A percentile compares a stretch with the other conserved stretches of the same genome.
Evolutionary conservation across 805 yeast species (phyloP).

Genomic region (Saccharomyces mikatae): DNA sequence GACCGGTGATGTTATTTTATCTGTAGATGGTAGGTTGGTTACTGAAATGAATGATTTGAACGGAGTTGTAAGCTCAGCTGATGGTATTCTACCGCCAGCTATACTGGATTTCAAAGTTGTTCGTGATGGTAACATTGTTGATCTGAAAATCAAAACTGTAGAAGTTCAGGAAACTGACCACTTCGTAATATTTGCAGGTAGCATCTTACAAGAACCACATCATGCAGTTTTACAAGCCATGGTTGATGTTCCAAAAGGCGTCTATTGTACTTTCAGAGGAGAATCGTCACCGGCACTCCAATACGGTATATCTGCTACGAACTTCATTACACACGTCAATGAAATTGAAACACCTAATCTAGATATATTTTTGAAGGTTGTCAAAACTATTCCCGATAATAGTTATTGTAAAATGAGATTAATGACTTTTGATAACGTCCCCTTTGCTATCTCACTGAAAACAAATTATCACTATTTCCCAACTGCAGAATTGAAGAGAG

Average conservation of each 20-base stretch:
- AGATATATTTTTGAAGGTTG: constrained; percentile 56
- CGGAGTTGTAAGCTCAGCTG: constrained; percentile 31
- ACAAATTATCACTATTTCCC: constrained; percentile 87
- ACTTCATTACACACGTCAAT: constrained; percentile 84
- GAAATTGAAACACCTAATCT: constrained; percentile 65
- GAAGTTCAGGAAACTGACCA: constrained; percentile 56
- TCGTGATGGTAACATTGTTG: constrained; percentile 59
- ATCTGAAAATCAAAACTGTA: constrained; percentile 56
- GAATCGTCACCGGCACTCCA: constrained; percentile 83
- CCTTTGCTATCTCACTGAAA: constrained; percentile 76
- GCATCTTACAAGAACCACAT: constrained; percentile 79
- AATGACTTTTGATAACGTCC: constrained; percentile 79
- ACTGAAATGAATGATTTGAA: constrained; percentile 62
- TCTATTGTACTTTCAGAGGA: constrained; percentile 69
- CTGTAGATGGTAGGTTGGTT: constrained; percentile 58
- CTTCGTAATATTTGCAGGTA: constrained; percentile 76
- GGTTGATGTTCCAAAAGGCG: constrained; percentile 67
- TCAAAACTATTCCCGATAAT: constrained; percentile 65
- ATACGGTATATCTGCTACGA: constrained; percentile 69
- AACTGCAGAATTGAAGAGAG: constrained; percentile 52
- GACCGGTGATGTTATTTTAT: constrained; percentile 70
- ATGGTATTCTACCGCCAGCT: constrained; percentile 32
- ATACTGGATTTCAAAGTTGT: constrained; percentile 52
- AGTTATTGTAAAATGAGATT: constrained; percentile 74
- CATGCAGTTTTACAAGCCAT: constrained; percentile 84